Base-by-base conservation (phyloP, 345 rosid genomes). In the Hypericum perforatum region DNA sequence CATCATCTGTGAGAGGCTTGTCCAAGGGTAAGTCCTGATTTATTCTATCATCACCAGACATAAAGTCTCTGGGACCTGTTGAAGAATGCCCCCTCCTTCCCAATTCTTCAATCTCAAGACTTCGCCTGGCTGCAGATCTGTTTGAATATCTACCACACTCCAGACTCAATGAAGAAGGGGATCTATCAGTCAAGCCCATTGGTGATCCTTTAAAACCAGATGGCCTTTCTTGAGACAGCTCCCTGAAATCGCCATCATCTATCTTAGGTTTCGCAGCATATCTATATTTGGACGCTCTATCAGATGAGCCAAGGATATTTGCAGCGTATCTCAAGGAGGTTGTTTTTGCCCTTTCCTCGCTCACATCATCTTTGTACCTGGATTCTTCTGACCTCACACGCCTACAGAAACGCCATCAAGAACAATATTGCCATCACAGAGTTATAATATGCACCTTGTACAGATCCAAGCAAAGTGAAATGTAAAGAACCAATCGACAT, bases 121-220 rank as follows among this genome's bases (percentile, higher is more conserved):
- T 80, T 66, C 86, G 58, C 63, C 95, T 75, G 47, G 62, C 63
- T 63, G 80, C 72, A 60, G 67, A 58, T 63, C 85, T 80, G 64
- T 65, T 76, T 22, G 47, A 44, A 63, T 71, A 69, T 70, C 91
- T 83, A 61, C 32, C 32, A 22, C 89, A 86, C 29, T 92, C 98
- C 65, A 78, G 56, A 76, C 86, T 78, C 8, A 76, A 72, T 32
- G 89, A 74, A 49, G 95, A 84, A 51, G 94, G 89, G 69, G 98
- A 87, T 61, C 87, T 81, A 65, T 85, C 96, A 42, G 57, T 66
- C 70, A 78, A 53, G 43, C 73, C 73, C 74, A 80, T 53, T 7
- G 94, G 94, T 10, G 87, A 91, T 61, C 84, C 88, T 81, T 80
- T 91, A 50, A 90, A 70, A 61, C 76, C 61, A 15, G 87, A 65